Percentiles rank a stretch among this genome's conserved stretches.
phyloP scores from a whole-genome alignment of 108 stramenopile genomes.

The Hondaea fermentalgiana region DNA sequence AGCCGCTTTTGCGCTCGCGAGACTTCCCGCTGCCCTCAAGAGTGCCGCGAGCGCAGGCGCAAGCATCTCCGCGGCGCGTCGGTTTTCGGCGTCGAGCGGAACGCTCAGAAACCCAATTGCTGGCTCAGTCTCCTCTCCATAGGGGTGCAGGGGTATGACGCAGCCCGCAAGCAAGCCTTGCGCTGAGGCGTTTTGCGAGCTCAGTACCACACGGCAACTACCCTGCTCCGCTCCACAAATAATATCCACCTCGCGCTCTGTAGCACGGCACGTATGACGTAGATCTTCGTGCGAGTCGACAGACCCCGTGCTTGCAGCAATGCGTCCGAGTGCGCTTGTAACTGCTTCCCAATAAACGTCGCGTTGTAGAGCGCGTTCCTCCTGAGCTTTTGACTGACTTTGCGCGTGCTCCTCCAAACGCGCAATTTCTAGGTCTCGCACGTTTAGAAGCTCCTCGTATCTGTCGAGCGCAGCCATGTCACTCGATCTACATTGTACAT shows the following conservation, averaged over 20 bases:
- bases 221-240: background rate
- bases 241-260: background rate
- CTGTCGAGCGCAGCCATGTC: background rate
- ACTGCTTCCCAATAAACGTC: background rate
- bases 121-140: background rate
- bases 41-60: background rate
- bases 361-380: no score
- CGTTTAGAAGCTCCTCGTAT: background rate
- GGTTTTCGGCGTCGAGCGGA: background rate
- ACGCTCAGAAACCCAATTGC: background rate
- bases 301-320: background rate
- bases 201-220: background rate
- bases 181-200: background rate
- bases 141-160: background rate
- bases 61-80: background rate
- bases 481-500: background rate
- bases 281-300: background rate
- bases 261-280: background rate
- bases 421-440: no score
- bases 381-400: no score
- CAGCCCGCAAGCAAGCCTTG: background rate
- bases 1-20: background rate
- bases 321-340: background rate
- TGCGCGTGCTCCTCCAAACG: no score
- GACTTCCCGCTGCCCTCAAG: background rate